Conservation (phyloP, 176 grass and related monocot genomes). For the sorghum (Sorghum bicolor) region DNA sequence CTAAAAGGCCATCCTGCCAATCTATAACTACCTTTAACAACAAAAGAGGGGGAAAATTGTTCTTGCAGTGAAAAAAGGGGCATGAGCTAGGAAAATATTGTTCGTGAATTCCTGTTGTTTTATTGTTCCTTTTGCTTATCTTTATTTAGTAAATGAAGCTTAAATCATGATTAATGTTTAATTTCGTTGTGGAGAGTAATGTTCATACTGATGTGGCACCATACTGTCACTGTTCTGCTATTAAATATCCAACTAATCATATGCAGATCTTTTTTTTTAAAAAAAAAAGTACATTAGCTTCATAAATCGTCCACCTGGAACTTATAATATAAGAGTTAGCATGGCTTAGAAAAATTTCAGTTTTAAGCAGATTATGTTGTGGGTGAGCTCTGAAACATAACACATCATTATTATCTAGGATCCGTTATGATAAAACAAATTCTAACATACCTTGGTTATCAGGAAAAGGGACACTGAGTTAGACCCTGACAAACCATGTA, state of each 20-base stretch:
- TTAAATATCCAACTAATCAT: conserved; percentile 1
- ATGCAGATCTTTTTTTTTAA: neutral
- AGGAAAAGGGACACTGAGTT: conserved; percentile 95
- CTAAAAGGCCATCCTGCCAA: conserved; percentile 96
- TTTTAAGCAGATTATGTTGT: neutral
- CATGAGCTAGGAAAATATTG: neutral
- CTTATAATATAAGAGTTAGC: neutral
- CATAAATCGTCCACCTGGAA: neutral
- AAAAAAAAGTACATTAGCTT: neutral
- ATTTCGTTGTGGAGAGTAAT: neutral
- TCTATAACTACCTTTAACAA: conserved; percentile 73
- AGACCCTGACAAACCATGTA: conserved; percentile 62
- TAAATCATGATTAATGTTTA: conserved; percentile 1
- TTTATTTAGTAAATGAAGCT: conserved; percentile 6
- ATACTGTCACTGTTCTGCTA: neutral
- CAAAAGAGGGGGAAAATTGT: conserved; percentile 8
- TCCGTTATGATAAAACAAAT: neutral
- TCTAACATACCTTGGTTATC: conserved; percentile 71
- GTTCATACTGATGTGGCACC: conserved; percentile 10
- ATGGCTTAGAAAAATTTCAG: neutral
- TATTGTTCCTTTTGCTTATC: neutral
- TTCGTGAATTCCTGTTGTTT: neutral
- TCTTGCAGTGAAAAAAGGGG: neutral
- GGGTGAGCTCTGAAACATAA: neutral
- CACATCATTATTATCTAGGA: neutral